phyloP scores from a whole-genome alignment of 2,329 filamentous ascomycete genomes.

The Aspergillus uvarum region DNA sequence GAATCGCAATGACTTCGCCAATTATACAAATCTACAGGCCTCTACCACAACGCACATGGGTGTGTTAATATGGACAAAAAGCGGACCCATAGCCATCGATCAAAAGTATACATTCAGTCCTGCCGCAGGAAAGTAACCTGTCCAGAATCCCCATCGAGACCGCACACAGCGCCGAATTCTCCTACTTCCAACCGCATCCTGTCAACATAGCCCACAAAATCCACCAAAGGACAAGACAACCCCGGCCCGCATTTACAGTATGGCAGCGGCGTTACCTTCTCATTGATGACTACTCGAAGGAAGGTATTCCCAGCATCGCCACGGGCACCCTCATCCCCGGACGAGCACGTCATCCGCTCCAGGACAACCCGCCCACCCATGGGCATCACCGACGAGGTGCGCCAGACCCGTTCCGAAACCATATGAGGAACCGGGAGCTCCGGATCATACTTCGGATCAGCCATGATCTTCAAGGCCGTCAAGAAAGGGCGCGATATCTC shows the following conservation, averaged over 20 bases:
- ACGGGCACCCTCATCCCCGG: conserved; percentile 12
- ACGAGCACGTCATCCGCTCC: conserved; percentile 51
- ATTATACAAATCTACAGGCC: too few relatives aligned
- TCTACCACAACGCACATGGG: neutral
- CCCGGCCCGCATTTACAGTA: conserved; percentile 51
- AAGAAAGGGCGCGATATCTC: conserved; percentile 59
- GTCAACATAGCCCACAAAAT: conserved; percentile 46
- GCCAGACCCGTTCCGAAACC: conserved; percentile 50
- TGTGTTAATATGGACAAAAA: too few relatives aligned
- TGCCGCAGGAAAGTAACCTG: conserved; percentile 54
- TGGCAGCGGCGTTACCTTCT: conserved; percentile 53
- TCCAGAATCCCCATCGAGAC: conserved; percentile 42
- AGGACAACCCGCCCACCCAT: conserved; percentile 59
- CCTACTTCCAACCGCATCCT: conserved; percentile 45
- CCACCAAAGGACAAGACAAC: conserved; percentile 47
- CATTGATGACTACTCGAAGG: conserved; percentile 58
- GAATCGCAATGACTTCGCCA: too few relatives aligned
- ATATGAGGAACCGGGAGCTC: conserved; percentile 50
- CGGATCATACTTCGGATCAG: conserved; percentile 36
- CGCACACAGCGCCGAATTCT: conserved; percentile 51
- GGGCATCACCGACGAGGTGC: conserved; percentile 55
- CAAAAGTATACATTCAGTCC: conserved; percentile 13
- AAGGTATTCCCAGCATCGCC: conserved; percentile 29
- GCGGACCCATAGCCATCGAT: neutral
- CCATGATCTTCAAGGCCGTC: conserved; percentile 53